Base-by-base conservation (phyloP, 2,329 filamentous ascomycete species). In the Colletotrichum sidae region DNA sequence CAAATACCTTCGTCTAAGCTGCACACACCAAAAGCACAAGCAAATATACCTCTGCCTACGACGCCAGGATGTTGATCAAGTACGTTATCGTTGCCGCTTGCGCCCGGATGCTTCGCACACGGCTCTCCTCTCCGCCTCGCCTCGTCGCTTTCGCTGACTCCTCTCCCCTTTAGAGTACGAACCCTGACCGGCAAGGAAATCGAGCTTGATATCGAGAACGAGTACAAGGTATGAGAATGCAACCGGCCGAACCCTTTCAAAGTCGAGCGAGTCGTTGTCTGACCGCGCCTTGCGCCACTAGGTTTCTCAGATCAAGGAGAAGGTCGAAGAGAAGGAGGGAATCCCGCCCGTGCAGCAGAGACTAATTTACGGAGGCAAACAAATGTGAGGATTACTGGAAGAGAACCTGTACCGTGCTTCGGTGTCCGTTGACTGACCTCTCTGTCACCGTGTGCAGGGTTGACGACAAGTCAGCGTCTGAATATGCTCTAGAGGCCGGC, bases 151-250 rank as follows among this genome's bases (percentile, higher is more conserved):
- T 49, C 51, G 35, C 68, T 64, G 15, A 64, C 49, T 46, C 34
- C 46, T 51, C 60, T 37, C 33, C 57, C 12, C 12, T 46, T 47
- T 72, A 99, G 95, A 86, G 95, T 99, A 77, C 92, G 96, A 77
- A 99, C 96, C 69, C 90, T 99, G 70, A 98, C 96, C 69, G 96
- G 96, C 76, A 98, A 98, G 85, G 94, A 99, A 83, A 98, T 98
- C 78, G 95, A 98, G 86, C 89, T 99, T 74, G 94, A 98, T 76
- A 97, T 99, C 77, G 96, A 98, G 84, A 86, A 89, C 57, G 90
- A 93, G 75, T 97, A 97, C 86, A 97, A 94, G 87, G 94, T 96
- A 81, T 72, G 75, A 45, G 10, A 6, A 42, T 25, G 7, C 15
- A 8, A 39, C 25, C 10, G 35, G 47, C 51, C 41, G 41, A 15